Evolutionary conservation across 352 stramenopile species (phyloP), one percentile per base, ranked within the genome.

Genomic region (Sclerospora graminicola): DNA sequence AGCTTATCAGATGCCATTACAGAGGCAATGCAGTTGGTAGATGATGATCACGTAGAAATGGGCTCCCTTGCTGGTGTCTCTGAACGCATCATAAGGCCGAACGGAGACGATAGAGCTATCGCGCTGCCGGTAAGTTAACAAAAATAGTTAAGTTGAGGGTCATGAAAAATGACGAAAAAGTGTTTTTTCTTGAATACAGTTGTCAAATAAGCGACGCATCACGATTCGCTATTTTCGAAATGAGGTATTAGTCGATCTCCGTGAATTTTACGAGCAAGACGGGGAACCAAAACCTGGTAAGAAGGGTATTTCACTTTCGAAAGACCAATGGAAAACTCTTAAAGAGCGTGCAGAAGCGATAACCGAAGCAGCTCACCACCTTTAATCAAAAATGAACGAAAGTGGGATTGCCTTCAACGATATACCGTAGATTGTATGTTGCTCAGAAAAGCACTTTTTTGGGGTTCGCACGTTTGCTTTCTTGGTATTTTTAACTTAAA

Each of bases 221-320:
- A 78, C 63, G 0, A 50, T 80, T 13, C 66, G 68, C 2, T 73
- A 57, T 48, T 84, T 86, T 34, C 59, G 63, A 20, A 51, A 57
- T 1, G 51, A 37, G 4, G 61, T 82, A 8, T 49, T 88, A 20
- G 59, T 89, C 5, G 71, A 90, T 28, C 21, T 89, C 0, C 71
- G 79, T n/a, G 76, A 89, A 47, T 89, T 65, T 38, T 89, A 89
- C 30, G 66, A 86, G 13, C 43, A 77, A 43, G 54, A 81, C 15
- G 63, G 64, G 3, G 46, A 66, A 18, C 38, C 50, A 19, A 84
- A 80, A 41, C 79, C 79, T 28, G 71, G 74, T n/a, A 83, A 82
- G 34, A 89, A 90, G 47, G 76, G 76, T 8, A 84, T 90, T 23
- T 79, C 78, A 18, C 57, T 90, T 8, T 83, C 68, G 0, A 81